Evolutionary conservation across 2,329 filamentous ascomycete species (phyloP).

Genomic region (Capronia epimyces): DNA sequence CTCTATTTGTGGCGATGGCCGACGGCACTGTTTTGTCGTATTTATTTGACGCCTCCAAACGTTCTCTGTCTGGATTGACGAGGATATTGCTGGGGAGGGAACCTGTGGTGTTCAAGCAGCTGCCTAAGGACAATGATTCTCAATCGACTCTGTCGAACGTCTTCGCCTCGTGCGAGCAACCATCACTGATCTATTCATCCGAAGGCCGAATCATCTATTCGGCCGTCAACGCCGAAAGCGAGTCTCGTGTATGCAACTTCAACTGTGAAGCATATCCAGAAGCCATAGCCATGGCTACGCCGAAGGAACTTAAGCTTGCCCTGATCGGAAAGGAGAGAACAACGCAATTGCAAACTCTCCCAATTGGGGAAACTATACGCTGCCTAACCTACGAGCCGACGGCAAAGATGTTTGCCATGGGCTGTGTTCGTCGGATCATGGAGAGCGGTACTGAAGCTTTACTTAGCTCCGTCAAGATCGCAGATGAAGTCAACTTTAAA

Average conservation of each 20-base stretch:
- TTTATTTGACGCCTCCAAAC: conserved; percentile 58
- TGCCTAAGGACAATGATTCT: conserved; percentile 52
- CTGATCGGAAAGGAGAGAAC: conserved; percentile 76
- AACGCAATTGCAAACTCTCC: conserved; percentile 78
- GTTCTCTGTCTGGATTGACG: conserved; percentile 65
- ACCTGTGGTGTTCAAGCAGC: conserved; percentile 71
- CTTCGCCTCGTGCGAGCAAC: conserved; percentile 90
- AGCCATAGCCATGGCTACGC: conserved; percentile 74
- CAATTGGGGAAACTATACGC: conserved; percentile 74
- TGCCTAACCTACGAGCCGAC: conserved; percentile 77
- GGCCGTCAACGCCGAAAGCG: conserved; percentile 83
- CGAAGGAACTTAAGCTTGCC: conserved; percentile 69
- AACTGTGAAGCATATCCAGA: conserved; percentile 73
- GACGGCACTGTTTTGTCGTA: conserved; percentile 89
- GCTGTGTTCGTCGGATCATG: conserved; percentile 72
- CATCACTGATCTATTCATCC: conserved; percentile 84
- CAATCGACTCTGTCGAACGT: conserved; percentile 65
- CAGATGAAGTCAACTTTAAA: conserved; percentile 84
- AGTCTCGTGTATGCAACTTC: conserved; percentile 75
- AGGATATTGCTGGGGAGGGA: conserved; percentile 80
- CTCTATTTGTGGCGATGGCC: conserved; percentile 82
- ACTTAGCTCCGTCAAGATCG: conserved; percentile 75
- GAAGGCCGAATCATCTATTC: conserved; percentile 88
- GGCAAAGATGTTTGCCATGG: conserved; percentile 77
- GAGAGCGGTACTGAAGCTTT: conserved; percentile 67